Conservation (phyloP, 441 rosid species). For the Gossypium aridum region DNA sequence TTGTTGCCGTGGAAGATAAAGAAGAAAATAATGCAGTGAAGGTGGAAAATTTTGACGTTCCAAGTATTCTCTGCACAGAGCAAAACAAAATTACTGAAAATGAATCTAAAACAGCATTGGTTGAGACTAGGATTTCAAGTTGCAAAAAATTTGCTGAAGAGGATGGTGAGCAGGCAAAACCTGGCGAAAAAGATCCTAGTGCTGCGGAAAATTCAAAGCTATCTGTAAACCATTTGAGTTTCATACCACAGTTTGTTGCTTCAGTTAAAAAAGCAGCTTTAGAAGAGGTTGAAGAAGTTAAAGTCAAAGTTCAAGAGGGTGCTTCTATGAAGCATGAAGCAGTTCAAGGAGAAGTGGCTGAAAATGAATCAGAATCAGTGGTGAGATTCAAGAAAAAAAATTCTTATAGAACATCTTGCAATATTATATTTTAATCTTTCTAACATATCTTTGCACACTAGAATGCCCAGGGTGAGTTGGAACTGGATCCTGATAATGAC, state of each 20-base stretch:
- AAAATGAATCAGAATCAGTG: constrained; percentile 42
- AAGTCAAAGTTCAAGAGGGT: constrained; percentile 47
- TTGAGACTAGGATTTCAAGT: constrained; percentile 27
- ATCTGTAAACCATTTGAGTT: constrained; percentile 41
- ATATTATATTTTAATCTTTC: constrained; percentile 13
- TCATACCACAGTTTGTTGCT: constrained; percentile 62
- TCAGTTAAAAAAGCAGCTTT: constrained; percentile 70
- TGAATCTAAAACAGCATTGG: constrained; percentile 15
- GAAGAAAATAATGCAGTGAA: constrained; percentile 26
- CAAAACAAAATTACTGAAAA: constrained; percentile 17
- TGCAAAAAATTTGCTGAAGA: constrained; percentile 21
- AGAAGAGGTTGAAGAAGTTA: constrained; percentile 71
- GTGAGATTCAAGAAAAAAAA: constrained; percentile 39
- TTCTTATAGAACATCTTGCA: constrained; percentile 14
- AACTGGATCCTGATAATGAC: constrained; percentile 63
- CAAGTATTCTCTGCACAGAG: constrained; percentile 4
- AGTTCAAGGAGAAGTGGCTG: constrained; percentile 27
- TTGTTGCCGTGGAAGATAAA: constrained; percentile 29
- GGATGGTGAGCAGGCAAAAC: constrained; percentile 20
- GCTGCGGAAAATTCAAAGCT: constrained; percentile 36
- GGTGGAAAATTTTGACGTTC: constrained; percentile 25
- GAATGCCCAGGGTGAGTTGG: constrained; percentile 60
- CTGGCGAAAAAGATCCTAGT: constrained; percentile 32
- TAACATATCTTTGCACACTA: constrained; percentile 28
- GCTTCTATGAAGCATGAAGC: constrained; percentile 22